phyloP scores from a whole-genome alignment of 2,329 filamentous ascomycete genomes.

The Botryotinia narcissicola region DNA sequence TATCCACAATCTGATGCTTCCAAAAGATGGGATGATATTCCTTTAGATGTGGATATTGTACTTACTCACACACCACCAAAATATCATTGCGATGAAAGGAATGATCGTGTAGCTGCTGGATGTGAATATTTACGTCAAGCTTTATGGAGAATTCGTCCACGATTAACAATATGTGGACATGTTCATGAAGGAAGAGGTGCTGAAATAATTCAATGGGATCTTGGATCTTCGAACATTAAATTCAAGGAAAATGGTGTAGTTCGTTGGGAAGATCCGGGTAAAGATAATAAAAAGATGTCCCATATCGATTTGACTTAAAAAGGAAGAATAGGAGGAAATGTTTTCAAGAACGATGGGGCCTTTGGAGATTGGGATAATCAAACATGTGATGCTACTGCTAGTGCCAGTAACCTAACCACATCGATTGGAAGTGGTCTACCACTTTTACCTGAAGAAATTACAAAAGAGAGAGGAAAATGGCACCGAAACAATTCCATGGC shows the following conservation, averaged over 20 bases:
- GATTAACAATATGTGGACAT: conserved; percentile 68
- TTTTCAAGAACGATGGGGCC: conserved; percentile 48
- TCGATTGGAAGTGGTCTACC: neutral
- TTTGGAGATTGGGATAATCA: conserved; percentile 11
- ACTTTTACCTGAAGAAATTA: neutral
- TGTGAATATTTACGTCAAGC: conserved; percentile 58
- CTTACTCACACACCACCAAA: conserved; percentile 69
- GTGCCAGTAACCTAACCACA: neutral
- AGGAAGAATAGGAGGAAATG: conserved; percentile 34
- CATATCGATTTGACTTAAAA: conserved; percentile 58
- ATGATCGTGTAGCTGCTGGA: conserved; percentile 46
- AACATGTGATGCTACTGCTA: neutral
- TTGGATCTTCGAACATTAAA: conserved; percentile 41
- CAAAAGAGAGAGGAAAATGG: neutral
- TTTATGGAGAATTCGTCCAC: conserved; percentile 60
- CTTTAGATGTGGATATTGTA: conserved; percentile 61
- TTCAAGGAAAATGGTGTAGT: conserved; percentile 47
- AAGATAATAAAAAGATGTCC: conserved; percentile 57
- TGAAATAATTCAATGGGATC: conserved; percentile 60
- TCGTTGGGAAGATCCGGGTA: conserved; percentile 59
- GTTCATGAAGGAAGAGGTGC: conserved; percentile 67
- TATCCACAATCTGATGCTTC: conserved; percentile 48
- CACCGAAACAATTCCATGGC: conserved; percentile 2
- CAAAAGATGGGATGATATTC: conserved; percentile 59
- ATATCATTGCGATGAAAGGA: conserved; percentile 55